Evolutionary conservation across 2,329 filamentous ascomycete species (phyloP).

Genomic region (Fusarium brachygibbosum): DNA sequence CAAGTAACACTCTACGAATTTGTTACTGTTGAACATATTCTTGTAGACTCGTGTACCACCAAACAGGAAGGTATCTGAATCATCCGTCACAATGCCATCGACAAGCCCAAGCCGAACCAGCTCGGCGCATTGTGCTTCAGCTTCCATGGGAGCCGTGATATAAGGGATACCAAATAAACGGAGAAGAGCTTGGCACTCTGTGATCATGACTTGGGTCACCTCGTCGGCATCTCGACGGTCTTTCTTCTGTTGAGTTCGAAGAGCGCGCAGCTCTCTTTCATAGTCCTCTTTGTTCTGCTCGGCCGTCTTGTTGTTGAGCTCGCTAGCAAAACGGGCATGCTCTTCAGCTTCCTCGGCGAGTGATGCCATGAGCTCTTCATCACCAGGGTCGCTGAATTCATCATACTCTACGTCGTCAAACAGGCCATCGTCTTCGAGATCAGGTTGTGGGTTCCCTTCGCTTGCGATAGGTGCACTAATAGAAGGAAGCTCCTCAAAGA

Average conservation of each 20-base stretch:
- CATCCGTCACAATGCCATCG: slow-evolving; percentile 97
- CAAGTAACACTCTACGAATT: slow-evolving; percentile 97
- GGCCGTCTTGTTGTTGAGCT: slow-evolving; percentile 81
- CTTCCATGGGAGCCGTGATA: slow-evolving; percentile 98
- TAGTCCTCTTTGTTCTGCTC: slow-evolving; percentile 82
- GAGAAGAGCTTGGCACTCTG: slow-evolving; percentile 92
- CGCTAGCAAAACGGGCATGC: slow-evolving; percentile 90
- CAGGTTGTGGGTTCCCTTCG: slow-evolving; percentile 9
- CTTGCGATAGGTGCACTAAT: neutral
- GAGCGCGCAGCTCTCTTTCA: slow-evolving; percentile 85
- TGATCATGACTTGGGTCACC: slow-evolving; percentile 95
- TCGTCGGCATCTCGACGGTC: slow-evolving; percentile 96
- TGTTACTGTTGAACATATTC: slow-evolving; percentile 99
- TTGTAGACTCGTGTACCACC: slow-evolving; percentile 97
- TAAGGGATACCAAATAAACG: slow-evolving; percentile 94
- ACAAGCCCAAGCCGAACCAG: slow-evolving; percentile 88
- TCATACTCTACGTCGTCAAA: slow-evolving; percentile 75
- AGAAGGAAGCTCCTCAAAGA: slow-evolving; percentile 34
- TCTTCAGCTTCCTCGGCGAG: slow-evolving; percentile 93
- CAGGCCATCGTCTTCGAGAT: slow-evolving; percentile 57
- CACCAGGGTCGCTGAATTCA: slow-evolving; percentile 87
- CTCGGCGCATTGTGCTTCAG: slow-evolving; percentile 96
- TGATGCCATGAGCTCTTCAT: slow-evolving; percentile 88
- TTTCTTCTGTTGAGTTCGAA: slow-evolving; percentile 95
- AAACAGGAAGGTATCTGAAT: slow-evolving; percentile 96